Base-by-base conservation (phyloP, 75 land plant species). In the Ceratopteris richardii region DNA sequence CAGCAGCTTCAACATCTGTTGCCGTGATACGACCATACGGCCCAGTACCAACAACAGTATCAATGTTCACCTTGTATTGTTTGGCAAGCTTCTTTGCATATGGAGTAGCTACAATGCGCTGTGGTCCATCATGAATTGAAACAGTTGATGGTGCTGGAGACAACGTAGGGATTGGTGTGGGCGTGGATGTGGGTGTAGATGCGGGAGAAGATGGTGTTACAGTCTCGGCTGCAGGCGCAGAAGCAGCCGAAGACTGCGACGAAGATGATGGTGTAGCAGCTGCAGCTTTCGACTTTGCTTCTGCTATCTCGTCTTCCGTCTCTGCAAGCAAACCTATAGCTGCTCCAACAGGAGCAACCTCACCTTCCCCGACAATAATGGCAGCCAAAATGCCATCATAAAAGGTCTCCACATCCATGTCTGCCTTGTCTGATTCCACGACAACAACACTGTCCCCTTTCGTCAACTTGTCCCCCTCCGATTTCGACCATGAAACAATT, bases 381-480 rank as follows among this genome's bases (percentile, higher is more conserved):
- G 71, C 70, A 28, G 88, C 88, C 6, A 88, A 61, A 51, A 67
- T 85, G 25, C 93, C 93, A 58, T 87, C 92, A 51, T 88, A 84
- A 65, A 88, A 88, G 13, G 93, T 78, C 78, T 88, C 93, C 25
- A 88, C 93, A 52, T 88, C 93, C 93, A 88, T 88, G 74, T 84
- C 88, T 28, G 93, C 93, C 72, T 88, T 88, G 56, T 88, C 88
- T 41, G 93, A 88, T 75, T 88, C 88, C 50, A 88, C 88, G n/a
- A 88, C 93, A 27, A 88, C 93, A 14, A 88, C 93, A 48, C 80
- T 73, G 54, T 88, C 93, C 41, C 93, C 88, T 42, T 84, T 84
- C 71, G 58, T 44, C 41, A 88, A 71, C 80, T 74, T 73, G 31
- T 88, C 93, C 37, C 93, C 93, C 57, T 87, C 92, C 25, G 87